Evolutionary conservation across 176 grass and related monocot species (phyloP), one percentile per base, ranked within the genome.

Genomic region (Microstegium vimineum): DNA sequence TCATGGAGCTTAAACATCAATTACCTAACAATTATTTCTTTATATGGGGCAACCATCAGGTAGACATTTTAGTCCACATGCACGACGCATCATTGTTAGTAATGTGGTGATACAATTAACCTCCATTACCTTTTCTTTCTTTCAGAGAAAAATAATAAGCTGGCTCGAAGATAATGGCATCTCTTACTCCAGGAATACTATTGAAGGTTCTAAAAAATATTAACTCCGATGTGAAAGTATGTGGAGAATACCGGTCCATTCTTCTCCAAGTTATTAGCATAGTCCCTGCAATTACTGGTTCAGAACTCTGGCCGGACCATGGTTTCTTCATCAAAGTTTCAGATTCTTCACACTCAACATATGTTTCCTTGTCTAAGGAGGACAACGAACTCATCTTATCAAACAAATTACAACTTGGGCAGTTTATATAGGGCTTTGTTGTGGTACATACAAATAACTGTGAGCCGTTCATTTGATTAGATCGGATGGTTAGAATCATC

Each of bases 311-410:
- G 85, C 96, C 96, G 20, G 87, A 99, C 62, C 93, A 99, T 82
- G 96, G 96, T n/a, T 99, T 99, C 91, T 99, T 99, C 83, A 90
- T 99, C 73, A 99, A 99, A 87, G 96, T 99, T 47, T 99, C 96
- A 18, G 96, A 99, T 86, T 99, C 96, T 10, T 95, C 91, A 0
- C 96, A 99, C 74, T 93, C 82, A 11, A 95, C 96, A 4, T 99
- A 95, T 86, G 96, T 99, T 87, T 99, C 96, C 82, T 82, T 99
- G 71, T 99, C 96, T 36, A 99, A 95, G 77, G 96, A 99, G 69
- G 96, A 95, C 56, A 94, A 99, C 37, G 96, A 99, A 59, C 87
- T 99, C 22, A 99, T 99, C 69, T 89, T 99, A 49, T 90, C 89
- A 36, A 99, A 99, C 77, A 99, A 99, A 77, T 60, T 99, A 28